These are phyloP conservation scores for Hyaloscypha finlandica DNA, from an alignment of 495 filamentous ascomycete species.

Conservation along the genomic window DNA sequence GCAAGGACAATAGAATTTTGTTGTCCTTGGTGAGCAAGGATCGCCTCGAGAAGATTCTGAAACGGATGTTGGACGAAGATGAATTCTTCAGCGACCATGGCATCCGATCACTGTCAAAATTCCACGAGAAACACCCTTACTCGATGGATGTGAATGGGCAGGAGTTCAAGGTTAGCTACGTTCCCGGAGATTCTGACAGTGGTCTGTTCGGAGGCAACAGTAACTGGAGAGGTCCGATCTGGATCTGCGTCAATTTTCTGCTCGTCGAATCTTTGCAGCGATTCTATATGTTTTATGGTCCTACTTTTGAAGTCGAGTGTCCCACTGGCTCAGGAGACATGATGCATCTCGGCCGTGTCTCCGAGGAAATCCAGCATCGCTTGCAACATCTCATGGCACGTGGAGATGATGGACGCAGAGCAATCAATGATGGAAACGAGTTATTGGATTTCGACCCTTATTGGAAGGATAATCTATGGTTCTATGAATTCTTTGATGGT, in stretches of 20 bases:
- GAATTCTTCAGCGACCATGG: slow-evolving; percentile 91
- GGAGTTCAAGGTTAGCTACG: slow-evolving; percentile 83
- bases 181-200: slow-evolving; percentile 92
- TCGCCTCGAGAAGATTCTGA: slow-evolving; percentile 79
- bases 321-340: slow-evolving; percentile 90
- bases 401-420: slow-evolving; percentile 79
- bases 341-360: slow-evolving; percentile 96
- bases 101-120: slow-evolving; percentile 91
- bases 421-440: slow-evolving; percentile 80
- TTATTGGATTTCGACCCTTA: slow-evolving; percentile 85
- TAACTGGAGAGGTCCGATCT: slow-evolving; percentile 94
- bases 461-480: slow-evolving; percentile 94
- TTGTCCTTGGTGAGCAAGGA: slow-evolving; percentile 88
- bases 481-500: slow-evolving; percentile 96
- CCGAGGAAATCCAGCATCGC: slow-evolving; percentile 93
- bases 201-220: slow-evolving; percentile 94
- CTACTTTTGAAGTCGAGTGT: slow-evolving; percentile 84
- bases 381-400: slow-evolving; percentile 88
- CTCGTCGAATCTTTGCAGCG: slow-evolving; percentile 89
- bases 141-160: slow-evolving; percentile 96
- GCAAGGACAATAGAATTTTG: slow-evolving; percentile 84
- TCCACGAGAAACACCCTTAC: slow-evolving; percentile 86
- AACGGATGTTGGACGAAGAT: slow-evolving; percentile 89
- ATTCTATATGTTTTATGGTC: slow-evolving; percentile 95
- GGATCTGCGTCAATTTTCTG: slow-evolving; percentile 95